Base-by-base conservation (phyloP, 805 yeast genomes). In the Cyberlindnera lachancei region DNA sequence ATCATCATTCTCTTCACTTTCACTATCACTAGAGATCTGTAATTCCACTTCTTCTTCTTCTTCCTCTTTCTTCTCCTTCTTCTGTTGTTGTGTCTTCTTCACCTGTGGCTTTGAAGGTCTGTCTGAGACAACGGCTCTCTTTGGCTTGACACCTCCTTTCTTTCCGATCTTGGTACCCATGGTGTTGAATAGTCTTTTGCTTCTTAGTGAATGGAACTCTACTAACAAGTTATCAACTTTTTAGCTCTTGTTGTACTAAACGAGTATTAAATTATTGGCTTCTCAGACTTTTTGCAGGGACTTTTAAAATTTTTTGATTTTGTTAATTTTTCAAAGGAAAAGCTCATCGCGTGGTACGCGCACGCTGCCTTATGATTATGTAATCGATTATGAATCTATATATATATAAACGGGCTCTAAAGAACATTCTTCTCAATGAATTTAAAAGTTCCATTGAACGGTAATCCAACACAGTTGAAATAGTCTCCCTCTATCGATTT, bases 381-480 rank as follows among this genome's bases (percentile, higher is more conserved):
- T n/a, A n/a, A n/a, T n/a, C n/a, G n/a, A n/a, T n/a, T n/a, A n/a
- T n/a, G n/a, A n/a, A n/a, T n/a, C n/a, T n/a, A n/a, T n/a, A n/a
- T n/a, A n/a, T n/a, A n/a, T n/a, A n/a, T n/a, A n/a, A n/a, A n/a
- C 21, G 10, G 10, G 25, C 14, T 28, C 19, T 29, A 29, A 15
- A 16, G 4, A 15, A 29, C 21, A 13, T 29, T 29, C 21, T 54
- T 49, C 27, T 57, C 57, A 24, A 75, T 48, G 35, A 74, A 51
- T 31, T 53, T 48, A 47, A 69, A 71, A 0, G 90, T 75, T 22
- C 58, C 62, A 27, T 68, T 64, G 17, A 75, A 70, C 1, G 98
- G 97, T 35, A 90, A 59, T 0, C 98, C 98, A 4, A 90, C 90
- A 11, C 85, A 82, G 52, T 86, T 90, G 56, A 68, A 75, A 50